phyloP scores from a whole-genome alignment of 306 rosid genomes.

The Lathyrus sativus region DNA sequence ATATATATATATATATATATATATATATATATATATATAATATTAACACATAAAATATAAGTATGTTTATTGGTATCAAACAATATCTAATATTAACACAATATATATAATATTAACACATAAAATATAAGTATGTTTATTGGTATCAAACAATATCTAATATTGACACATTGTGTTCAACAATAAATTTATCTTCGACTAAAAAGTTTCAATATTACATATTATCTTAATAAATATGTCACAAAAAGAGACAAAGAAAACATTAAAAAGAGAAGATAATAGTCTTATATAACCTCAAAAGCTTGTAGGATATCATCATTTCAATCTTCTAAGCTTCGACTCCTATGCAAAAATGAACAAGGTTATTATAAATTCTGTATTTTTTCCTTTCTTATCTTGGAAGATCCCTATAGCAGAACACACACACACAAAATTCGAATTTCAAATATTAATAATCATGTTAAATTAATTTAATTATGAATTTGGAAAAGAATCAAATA shows the following conservation, averaged over 20 bases:
- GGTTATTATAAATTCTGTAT: constrained; percentile 72
- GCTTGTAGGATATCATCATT: constrained; percentile 77
- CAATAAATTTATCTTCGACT: neutral
- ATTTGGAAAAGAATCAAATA: neutral
- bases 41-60: too few relatives aligned
- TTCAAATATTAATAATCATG: neutral
- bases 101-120: too few relatives aligned
- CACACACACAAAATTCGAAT: neutral
- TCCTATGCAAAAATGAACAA: constrained; percentile 84
- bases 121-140: too few relatives aligned
- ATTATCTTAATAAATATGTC: constrained; percentile 6
- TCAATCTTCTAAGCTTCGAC: constrained; percentile 74
- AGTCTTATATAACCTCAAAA: constrained; percentile 58
- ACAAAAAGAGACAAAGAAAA: neutral
- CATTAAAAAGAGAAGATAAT: neutral
- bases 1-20: too few relatives aligned
- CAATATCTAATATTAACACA: too few relatives aligned
- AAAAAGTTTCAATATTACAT: neutral
- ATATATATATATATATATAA: too few relatives aligned
- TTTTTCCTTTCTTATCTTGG: constrained; percentile 68
- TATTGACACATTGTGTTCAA: neutral
- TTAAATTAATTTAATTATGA: neutral
- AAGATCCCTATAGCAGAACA: constrained; percentile 67
- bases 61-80: too few relatives aligned
- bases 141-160: neutral